Percentiles rank a stretch among this genome's conserved stretches.
Evolutionary conservation across 345 rosid species (phyloP).

Genomic region (Heritiera littoralis): DNA sequence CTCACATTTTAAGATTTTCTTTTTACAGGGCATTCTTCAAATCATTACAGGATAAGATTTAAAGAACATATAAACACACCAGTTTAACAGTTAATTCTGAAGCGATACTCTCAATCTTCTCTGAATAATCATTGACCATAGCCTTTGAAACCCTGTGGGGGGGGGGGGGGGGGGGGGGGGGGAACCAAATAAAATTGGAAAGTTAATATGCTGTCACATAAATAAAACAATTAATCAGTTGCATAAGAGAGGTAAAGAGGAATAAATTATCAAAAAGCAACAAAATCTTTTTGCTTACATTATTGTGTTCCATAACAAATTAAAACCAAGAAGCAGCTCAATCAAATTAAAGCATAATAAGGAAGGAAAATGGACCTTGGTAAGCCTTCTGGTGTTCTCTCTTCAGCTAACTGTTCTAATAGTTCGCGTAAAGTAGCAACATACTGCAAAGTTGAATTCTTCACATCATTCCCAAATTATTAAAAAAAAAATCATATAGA

Average conservation of each 20-base stretch:
- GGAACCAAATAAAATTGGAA: slow-evolving; percentile 22
- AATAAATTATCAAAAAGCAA: neutral
- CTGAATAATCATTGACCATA: slow-evolving; percentile 71
- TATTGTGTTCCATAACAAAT: slow-evolving; percentile 13
- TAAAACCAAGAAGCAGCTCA: too few species aligned
- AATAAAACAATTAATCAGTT: neutral
- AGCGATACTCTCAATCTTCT: slow-evolving; percentile 76
- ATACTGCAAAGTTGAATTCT: slow-evolving; percentile 48
- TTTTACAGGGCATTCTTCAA: neutral
- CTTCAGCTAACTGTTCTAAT: slow-evolving; percentile 5
- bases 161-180: slow-evolving; percentile 22
- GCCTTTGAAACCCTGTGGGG: slow-evolving; percentile 64
- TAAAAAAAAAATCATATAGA: neutral
- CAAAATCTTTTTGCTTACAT: neutral
- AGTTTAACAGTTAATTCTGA: slow-evolving; percentile 48
- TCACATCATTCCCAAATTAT: neutral
- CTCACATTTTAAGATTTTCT: neutral
- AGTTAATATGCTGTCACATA: neutral
- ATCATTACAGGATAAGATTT: neutral
- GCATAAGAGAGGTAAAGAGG: neutral
- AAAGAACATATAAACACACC: slow-evolving; percentile 36
- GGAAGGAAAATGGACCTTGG: neutral
- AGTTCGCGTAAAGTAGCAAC: slow-evolving; percentile 79
- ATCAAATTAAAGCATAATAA: neutral
- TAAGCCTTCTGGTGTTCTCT: neutral